These are phyloP conservation scores for Elasticomyces elasticus DNA, from an alignment of 495 filamentous ascomycete species.

Conservation along the genomic window DNA sequence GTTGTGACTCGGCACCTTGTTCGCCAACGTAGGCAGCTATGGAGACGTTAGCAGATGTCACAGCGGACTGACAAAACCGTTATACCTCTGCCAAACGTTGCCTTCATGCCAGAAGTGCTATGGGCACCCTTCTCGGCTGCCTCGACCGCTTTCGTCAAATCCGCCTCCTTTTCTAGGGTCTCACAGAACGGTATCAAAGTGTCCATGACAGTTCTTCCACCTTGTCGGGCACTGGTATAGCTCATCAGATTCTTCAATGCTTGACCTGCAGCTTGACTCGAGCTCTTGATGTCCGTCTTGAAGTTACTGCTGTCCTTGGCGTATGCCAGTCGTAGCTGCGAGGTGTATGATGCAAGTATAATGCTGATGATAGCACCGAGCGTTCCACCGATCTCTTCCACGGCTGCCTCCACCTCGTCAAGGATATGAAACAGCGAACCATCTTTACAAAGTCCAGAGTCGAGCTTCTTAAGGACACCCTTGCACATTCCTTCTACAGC, in stretches of 20 bases:
- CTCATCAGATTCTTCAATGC: constrained; percentile 38
- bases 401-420: constrained; percentile 43
- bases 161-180: constrained; percentile 34
- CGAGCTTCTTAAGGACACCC: constrained; percentile 26
- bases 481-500: constrained; percentile 41
- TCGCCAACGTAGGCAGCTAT: constrained; percentile 49
- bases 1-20: constrained; percentile 26
- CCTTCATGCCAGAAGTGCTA: constrained; percentile 43
- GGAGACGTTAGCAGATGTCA: neutral
- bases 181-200: constrained; percentile 49
- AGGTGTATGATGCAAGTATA: constrained; percentile 47
- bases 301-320: constrained; percentile 17
- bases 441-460: constrained; percentile 21
- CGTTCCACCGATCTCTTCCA: constrained; percentile 53
- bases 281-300: constrained; percentile 14
- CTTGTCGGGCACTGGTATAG: constrained; percentile 30
- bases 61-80: too few relatives aligned
- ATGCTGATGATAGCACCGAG: constrained; percentile 52
- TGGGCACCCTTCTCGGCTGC: constrained; percentile 47
- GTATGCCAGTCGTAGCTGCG: constrained; percentile 33
- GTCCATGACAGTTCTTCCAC: constrained; percentile 45
- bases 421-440: constrained; percentile 44
- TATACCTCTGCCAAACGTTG: constrained; percentile 41
- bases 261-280: constrained; percentile 16
- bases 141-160: constrained; percentile 42